Base-by-base conservation (phyloP, 805 yeast species). In the Zygosaccharomyces bailii region DNA sequence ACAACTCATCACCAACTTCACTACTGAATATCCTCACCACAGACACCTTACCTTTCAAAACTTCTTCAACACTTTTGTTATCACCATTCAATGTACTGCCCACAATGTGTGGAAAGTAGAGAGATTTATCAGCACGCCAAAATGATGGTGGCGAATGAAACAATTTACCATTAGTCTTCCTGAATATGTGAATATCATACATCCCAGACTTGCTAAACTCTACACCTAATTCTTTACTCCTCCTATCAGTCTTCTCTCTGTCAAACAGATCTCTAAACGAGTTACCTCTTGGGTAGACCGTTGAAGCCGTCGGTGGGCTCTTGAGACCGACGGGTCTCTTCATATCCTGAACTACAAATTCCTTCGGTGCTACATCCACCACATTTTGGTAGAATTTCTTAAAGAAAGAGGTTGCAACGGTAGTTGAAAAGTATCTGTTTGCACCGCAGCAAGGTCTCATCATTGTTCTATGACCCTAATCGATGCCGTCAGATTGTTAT, bases 141-240 rank as follows among this genome's bases (percentile, higher is more conserved):
- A 77, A 83, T 1, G 89, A 78, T n/a, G 76, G 71, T 1, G 98
- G 98, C 0, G 96, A 78, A 13, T 75, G 69, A 69, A 89, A 93
- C 50, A 90, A 72, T 66, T 89, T 88, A 18, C 98, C 99, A 30
- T 80, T 76, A 2, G 91, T 86, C 54, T 82, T 83, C 39, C 82
- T 71, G 58, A 79, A 82, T 2, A 76, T 73, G 55, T 78, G 77
- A 58, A 82, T 71, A 47, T 82, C 84, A 50, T 78, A 75, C 73
- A 80, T 74, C n/a, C 85, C 82, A 20, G 86, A 80, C 51, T 76
- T 78, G 19, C 82, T 75, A 52, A 83, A 73, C 65, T 84, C 88
- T 37, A 70, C 69, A 53, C 81, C 82, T 49, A 84, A 63, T 47
- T 75, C 78, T 42, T 70, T 72, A 20, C 80, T 70, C 41, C 82